phyloP scores from a whole-genome alignment of 1,284 basidiomycete species.

The Ganoderma sinense region DNA sequence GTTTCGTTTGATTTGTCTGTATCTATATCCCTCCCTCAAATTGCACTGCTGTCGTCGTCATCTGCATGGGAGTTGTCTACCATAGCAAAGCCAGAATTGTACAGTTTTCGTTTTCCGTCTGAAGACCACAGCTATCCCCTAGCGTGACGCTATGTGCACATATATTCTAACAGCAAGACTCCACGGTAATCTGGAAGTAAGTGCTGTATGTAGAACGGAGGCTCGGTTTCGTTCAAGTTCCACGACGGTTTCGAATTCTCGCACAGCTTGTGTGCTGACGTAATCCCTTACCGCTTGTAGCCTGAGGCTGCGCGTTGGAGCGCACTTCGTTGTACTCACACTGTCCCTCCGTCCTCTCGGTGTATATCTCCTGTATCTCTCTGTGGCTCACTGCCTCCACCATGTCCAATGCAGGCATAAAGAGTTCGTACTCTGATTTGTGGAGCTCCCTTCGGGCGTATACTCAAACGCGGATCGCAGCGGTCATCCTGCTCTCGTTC shows the following conservation, averaged over 20 bases:
- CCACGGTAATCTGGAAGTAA: too few relatives aligned
- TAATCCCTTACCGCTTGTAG: constrained; percentile 2
- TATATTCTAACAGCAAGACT: too few relatives aligned
- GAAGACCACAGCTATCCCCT: neutral
- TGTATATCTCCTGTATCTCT: constrained; percentile 15
- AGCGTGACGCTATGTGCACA: neutral
- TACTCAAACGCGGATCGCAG: constrained; percentile 49
- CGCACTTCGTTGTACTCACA: neutral
- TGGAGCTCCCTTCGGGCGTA: constrained; percentile 15
- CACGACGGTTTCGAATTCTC: too few relatives aligned
- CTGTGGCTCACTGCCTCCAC: constrained; percentile 1
- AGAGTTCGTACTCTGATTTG: constrained; percentile 36
- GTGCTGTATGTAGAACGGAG: too few relatives aligned
- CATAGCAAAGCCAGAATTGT: constrained; percentile 11
- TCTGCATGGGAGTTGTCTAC: constrained; percentile 14
- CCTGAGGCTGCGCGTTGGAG: neutral
- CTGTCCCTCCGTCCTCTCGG: constrained; percentile 11
- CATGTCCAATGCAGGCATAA: constrained; percentile 43
- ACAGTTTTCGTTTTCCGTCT: neutral
- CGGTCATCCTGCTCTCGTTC: constrained; percentile 94
- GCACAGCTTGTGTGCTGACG: constrained; percentile 8
- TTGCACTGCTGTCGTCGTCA: constrained; percentile 19
- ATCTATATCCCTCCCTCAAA: neutral
- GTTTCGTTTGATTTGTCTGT: constrained; percentile 1
- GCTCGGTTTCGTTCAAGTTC: too few relatives aligned